Evolutionary conservation across 108 stramenopile genomes (phyloP).

Genomic region (Nitzschia sp.): DNA sequence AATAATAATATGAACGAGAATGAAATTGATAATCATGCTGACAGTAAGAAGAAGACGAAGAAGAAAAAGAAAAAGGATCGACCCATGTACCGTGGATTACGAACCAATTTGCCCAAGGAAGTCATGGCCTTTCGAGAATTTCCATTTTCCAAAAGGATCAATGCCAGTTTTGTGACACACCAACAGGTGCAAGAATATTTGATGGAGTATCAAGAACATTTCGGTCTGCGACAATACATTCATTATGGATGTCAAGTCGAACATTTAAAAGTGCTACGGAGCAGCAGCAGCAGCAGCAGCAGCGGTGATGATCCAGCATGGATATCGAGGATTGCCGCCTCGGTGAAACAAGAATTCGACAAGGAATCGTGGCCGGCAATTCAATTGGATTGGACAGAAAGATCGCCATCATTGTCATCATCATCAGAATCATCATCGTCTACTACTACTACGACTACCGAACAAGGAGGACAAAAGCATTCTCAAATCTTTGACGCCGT

Average conservation of each 20-base stretch:
- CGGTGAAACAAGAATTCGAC: slow-evolving; percentile 6
- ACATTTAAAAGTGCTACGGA: slow-evolving; percentile 50
- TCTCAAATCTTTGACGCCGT: slow-evolving; percentile 82
- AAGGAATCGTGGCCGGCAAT: slow-evolving; percentile 46
- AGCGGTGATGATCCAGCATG: too few species aligned
- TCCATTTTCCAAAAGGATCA: slow-evolving; percentile 48
- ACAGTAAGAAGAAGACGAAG: too few species aligned
- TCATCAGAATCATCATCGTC: too few species aligned
- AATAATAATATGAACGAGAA: too few species aligned
- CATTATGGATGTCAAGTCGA: slow-evolving; percentile 49
- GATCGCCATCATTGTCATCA: too few species aligned
- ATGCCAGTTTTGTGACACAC: slow-evolving; percentile 75
- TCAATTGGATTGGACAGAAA: slow-evolving; percentile 33
- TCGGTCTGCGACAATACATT: slow-evolving; percentile 51
- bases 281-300: not conserved
- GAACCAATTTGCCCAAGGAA: slow-evolving; percentile 85
- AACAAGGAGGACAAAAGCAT: slow-evolving; percentile 30
- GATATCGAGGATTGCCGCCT: not conserved
- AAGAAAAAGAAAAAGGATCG: too few species aligned
- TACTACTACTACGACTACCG: slow-evolving; percentile 1
- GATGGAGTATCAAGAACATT: slow-evolving; percentile 49
- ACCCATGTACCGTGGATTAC: slow-evolving; percentile 77
- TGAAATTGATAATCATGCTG: not conserved
- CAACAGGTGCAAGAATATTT: slow-evolving; percentile 64
- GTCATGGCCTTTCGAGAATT: slow-evolving; percentile 84